Evolutionary conservation across 805 yeast species (phyloP).

Genomic region (Cyberlindnera xishuangbannaensis): DNA sequence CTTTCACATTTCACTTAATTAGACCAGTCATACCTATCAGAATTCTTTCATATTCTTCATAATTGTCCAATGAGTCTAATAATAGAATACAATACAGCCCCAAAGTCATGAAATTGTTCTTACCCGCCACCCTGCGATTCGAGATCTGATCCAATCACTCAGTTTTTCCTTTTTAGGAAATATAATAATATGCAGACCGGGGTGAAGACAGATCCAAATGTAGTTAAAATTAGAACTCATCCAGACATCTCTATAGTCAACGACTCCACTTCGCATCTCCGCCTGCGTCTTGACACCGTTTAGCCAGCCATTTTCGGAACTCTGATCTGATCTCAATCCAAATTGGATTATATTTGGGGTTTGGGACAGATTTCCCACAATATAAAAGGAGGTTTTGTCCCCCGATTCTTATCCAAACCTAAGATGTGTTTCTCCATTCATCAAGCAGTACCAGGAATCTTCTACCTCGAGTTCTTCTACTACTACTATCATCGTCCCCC

Average conservation of each 20-base stretch:
- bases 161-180: conserved; percentile 6
- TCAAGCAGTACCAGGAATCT: too few relatives aligned
- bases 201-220: neutral
- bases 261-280: neutral
- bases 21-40: too few relatives aligned
- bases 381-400: conserved; percentile 3
- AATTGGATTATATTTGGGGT: neutral
- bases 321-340: conserved; percentile 10
- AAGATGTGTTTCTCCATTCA: neutral
- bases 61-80: too few relatives aligned
- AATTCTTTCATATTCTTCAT: too few relatives aligned
- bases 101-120: too few relatives aligned
- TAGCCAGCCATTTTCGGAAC: conserved; percentile 8
- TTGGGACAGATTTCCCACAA: neutral
- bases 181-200: conserved; percentile 3
- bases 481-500: too few relatives aligned
- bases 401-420: neutral
- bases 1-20: too few relatives aligned
- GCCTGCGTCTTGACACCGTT: conserved; percentile 1
- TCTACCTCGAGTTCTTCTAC: too few relatives aligned
- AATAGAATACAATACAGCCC: too few relatives aligned
- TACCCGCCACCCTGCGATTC: conserved; percentile 4
- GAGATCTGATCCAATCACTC: neutral
- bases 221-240: conserved; percentile 5
- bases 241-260: conserved; percentile 6